Conservation (phyloP, 1,284 basidiomycete species). For the Mycena sp. region DNA sequence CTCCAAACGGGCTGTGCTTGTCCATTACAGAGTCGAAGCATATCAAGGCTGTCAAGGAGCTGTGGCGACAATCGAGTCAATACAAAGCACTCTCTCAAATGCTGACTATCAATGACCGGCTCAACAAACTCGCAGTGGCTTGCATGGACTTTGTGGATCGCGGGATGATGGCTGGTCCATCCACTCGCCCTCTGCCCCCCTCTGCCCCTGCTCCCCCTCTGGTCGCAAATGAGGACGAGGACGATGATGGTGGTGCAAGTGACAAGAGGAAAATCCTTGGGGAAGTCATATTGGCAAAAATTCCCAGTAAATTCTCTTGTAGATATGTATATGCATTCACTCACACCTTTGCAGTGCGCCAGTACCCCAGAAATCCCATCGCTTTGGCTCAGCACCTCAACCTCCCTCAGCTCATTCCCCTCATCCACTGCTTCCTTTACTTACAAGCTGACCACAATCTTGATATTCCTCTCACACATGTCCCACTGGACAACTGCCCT, state of each 20-base stretch:
- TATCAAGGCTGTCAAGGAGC: constrained; percentile 19
- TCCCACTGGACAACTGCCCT: not conserved
- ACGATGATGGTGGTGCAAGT: not conserved
- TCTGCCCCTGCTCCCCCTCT: too few relatives aligned
- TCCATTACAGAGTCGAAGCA: constrained; percentile 17
- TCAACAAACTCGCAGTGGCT: constrained; percentile 10
- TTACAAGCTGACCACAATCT: not conserved
- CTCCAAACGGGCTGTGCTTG: not conserved
- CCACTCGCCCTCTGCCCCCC: not conserved
- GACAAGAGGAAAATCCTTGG: not conserved
- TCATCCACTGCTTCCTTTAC: constrained; percentile 6
- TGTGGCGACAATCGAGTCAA: constrained; percentile 10
- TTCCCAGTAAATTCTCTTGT: not conserved
- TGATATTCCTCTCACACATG: too few relatives aligned
- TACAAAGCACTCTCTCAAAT: constrained; percentile 5
- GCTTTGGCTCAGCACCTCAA: not conserved
- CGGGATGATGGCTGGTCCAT: not conserved
- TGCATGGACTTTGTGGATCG: constrained; percentile 8
- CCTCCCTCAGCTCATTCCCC: not conserved
- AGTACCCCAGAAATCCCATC: not conserved
- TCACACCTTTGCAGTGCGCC: not conserved
- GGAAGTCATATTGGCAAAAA: not conserved
- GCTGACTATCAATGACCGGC: constrained; percentile 7
- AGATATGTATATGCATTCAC: not conserved
- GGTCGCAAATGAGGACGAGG: too few relatives aligned